A percentile compares a stretch with the other conserved stretches of the same genome.
phyloP scores from a whole-genome alignment of 2,329 filamentous ascomycete genomes.

The Metarhizium sp. region DNA sequence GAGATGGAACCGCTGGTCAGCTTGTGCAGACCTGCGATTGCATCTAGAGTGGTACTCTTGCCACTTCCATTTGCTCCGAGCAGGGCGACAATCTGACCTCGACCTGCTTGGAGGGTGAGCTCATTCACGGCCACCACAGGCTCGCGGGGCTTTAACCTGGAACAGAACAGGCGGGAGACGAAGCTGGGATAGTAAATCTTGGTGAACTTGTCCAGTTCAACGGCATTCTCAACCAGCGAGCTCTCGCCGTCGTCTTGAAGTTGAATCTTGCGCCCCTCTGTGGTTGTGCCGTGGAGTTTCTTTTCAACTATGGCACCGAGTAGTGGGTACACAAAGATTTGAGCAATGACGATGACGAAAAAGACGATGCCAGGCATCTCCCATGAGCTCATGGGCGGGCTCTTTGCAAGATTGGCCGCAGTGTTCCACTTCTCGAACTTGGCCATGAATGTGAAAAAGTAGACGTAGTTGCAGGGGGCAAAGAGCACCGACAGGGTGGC shows the following conservation, averaged over 20 bases:
- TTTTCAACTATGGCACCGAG: slow-evolving; percentile 68
- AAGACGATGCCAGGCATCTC: slow-evolving; percentile 63
- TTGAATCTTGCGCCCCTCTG: slow-evolving; percentile 46
- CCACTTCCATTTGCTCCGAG: slow-evolving; percentile 85
- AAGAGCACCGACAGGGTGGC: slow-evolving; percentile 68
- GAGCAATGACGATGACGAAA: slow-evolving; percentile 68
- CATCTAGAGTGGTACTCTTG: slow-evolving; percentile 83
- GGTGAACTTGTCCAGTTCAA: slow-evolving; percentile 63
- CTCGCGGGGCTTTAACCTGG: slow-evolving; percentile 31
- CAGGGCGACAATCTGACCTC: slow-evolving; percentile 77
- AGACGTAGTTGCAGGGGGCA: slow-evolving; percentile 80
- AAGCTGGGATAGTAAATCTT: slow-evolving; percentile 67
- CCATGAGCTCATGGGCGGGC: slow-evolving; percentile 58
- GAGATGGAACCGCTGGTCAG: slow-evolving; percentile 68
- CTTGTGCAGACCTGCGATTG: slow-evolving; percentile 73
- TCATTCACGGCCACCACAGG: slow-evolving; percentile 72
- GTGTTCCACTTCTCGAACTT: slow-evolving; percentile 59
- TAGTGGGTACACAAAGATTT: slow-evolving; percentile 69
- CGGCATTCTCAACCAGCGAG: slow-evolving; percentile 37
- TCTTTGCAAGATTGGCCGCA: slow-evolving; percentile 50
- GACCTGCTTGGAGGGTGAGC: slow-evolving; percentile 59
- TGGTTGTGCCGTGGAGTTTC: slow-evolving; percentile 65
- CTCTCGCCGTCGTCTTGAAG: slow-evolving; percentile 17
- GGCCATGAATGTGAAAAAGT: slow-evolving; percentile 66
- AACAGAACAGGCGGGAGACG: slow-evolving; percentile 42